These are phyloP conservation scores for Apophysomyces trapeziformis DNA, from an alignment of 371 early-diverging fungal genomes.

Conservation along the genomic window DNA sequence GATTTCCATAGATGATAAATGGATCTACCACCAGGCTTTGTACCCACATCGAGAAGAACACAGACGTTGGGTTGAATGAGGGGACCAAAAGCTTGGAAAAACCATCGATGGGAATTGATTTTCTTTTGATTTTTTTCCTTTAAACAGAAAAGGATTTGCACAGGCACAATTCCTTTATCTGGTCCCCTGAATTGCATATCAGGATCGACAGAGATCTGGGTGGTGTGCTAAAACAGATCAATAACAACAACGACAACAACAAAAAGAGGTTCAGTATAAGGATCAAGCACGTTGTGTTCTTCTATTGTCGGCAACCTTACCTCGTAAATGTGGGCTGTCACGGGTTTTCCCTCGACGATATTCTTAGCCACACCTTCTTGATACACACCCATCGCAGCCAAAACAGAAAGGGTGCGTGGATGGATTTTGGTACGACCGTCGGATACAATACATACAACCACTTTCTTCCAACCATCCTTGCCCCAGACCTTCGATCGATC, in stretches of 20 bases:
- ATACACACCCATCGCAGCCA: conserved; percentile 69
- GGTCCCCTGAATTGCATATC: conserved; percentile 71
- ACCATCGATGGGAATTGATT: conserved; percentile 97
- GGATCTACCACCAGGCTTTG: conserved; percentile 28
- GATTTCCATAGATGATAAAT: conserved; percentile 78
- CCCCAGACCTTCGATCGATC: conserved; percentile 68
- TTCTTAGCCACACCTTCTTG: conserved; percentile 74
- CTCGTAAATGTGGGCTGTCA: conserved; percentile 80
- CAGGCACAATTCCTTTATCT: conserved; percentile 77
- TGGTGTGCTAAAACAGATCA: conserved; percentile 65
- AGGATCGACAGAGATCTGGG: conserved; percentile 77
- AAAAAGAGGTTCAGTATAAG: not conserved
- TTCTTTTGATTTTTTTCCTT: conserved; percentile 90
- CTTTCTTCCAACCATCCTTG: conserved; percentile 77
- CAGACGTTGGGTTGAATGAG: conserved; percentile 85
- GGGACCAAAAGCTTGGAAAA: conserved; percentile 91
- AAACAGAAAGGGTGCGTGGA: conserved; percentile 50
- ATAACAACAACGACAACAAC: not conserved
- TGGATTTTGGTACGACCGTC: conserved; percentile 78
- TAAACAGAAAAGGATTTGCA: conserved; percentile 88
- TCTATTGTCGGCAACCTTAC: conserved; percentile 46
- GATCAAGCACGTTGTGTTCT: not conserved
- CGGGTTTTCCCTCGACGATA: conserved; percentile 60
- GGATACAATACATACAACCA: conserved; percentile 81
- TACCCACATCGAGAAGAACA: conserved; percentile 92